phyloP scores from a whole-genome alignment of 441 rosid genomes.

The Brassica hybrid region DNA sequence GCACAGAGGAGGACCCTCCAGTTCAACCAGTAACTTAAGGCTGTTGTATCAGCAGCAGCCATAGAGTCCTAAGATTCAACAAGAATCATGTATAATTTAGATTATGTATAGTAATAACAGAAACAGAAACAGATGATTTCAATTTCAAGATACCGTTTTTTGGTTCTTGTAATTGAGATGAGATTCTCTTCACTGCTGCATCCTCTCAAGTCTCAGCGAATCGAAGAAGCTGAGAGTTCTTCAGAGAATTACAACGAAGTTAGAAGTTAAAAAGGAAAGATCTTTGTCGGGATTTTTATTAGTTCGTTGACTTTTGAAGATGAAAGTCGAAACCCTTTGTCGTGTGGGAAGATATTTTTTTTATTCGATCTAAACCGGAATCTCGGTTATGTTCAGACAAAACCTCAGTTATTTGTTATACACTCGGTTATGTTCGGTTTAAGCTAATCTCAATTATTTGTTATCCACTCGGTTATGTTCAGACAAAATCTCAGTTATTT shows the following conservation, averaged over 20 bases:
- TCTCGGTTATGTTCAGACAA: constrained; percentile 14
- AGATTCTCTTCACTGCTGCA: too few relatives aligned
- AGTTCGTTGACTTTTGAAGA: constrained; percentile 17
- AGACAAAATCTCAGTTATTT: too few relatives aligned
- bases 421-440: constrained; percentile 19
- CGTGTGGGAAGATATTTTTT: background rate
- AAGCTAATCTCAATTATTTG: background rate
- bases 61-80: constrained; percentile 28
- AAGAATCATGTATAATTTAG: too few relatives aligned
- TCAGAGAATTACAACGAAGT: background rate
- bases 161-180: too few relatives aligned
- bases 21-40: constrained; percentile 83
- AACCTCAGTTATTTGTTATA: background rate
- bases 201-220: too few relatives aligned
- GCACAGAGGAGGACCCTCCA: constrained; percentile 75
- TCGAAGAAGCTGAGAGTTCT: too few relatives aligned
- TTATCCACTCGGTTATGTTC: too few relatives aligned
- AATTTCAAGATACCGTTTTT: too few relatives aligned
- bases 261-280: background rate
- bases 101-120: too few relatives aligned
- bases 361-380: constrained; percentile 18
- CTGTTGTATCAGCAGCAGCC: constrained; percentile 67
- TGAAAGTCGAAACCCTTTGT: background rate
- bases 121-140: too few relatives aligned
- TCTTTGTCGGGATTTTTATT: constrained; percentile 12